A percentile compares a stretch with the other conserved stretches of the same genome.
phyloP scores from a whole-genome alignment of 139 green algal species.

The Micromonas pusilla region DNA sequence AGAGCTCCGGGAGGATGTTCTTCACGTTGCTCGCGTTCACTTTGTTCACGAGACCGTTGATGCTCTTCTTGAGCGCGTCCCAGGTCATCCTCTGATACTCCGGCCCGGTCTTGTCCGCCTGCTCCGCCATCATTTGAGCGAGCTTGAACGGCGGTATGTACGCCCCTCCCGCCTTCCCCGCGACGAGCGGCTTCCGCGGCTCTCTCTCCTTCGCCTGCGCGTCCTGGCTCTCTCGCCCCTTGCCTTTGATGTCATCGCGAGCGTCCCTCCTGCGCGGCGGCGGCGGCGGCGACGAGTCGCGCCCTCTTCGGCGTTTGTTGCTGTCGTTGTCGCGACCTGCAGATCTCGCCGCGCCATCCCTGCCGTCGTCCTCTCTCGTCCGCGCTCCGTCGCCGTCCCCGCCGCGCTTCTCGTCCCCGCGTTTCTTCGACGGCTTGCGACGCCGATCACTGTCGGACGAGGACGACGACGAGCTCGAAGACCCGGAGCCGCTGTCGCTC shows the following conservation, averaged over 20 bases:
- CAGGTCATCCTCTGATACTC: conserved; percentile 78
- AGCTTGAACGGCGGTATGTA: conserved; percentile 98
- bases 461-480: not conserved
- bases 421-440: not conserved
- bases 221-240: not conserved
- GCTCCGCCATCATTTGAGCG: conserved; percentile 80
- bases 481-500: too few species aligned
- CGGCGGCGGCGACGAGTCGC: too few species aligned
- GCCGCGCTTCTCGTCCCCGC: too few species aligned
- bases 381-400: too few species aligned
- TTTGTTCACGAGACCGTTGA: conserved; percentile 99
- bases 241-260: not conserved
- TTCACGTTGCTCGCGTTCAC: conserved; percentile 87
- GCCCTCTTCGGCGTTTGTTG: too few species aligned
- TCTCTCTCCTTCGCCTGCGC: not conserved
- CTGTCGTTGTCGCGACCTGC: too few species aligned
- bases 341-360: too few species aligned
- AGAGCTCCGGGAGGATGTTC: conserved; percentile 88
- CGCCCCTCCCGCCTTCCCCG: conserved; percentile 69
- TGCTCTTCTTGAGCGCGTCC: conserved; percentile 78
- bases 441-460: not conserved
- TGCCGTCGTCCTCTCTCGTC: too few species aligned
- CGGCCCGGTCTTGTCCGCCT: conserved; percentile 46
- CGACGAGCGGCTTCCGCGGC: conserved; percentile 17
- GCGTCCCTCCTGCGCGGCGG: too few species aligned